Percentiles rank a stretch among this genome's conserved stretches.
Evolutionary conservation across 352 stramenopile species (phyloP).

Genomic region (Globisporangium viniferum): DNA sequence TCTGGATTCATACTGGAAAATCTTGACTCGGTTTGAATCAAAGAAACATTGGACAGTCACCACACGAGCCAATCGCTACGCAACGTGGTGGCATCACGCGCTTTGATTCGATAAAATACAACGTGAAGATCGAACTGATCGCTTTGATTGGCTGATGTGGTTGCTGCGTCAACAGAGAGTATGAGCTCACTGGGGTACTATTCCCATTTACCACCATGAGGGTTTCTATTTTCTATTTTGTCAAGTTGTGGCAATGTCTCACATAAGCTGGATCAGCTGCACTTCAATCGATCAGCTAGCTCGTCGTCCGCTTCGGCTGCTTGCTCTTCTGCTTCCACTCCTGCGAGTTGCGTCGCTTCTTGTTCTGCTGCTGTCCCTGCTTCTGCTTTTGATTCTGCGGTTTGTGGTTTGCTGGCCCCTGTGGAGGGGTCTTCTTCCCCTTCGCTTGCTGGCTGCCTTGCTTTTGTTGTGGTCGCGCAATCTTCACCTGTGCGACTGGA

Average conservation of each 20-base stretch:
- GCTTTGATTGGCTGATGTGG: not conserved
- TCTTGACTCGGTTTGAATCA: not conserved
- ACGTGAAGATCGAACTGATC: too few relatives aligned
- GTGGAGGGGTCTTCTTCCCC: not conserved
- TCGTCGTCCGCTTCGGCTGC: slow-evolving; percentile 10
- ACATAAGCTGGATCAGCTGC: not conserved
- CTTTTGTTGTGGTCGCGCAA: not conserved
- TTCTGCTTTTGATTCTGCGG: not conserved
- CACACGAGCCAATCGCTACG: not conserved
- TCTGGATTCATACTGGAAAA: not conserved
- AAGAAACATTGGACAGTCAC: not conserved
- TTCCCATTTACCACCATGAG: not conserved
- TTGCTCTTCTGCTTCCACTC: slow-evolving; percentile 11
- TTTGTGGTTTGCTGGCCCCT: not conserved
- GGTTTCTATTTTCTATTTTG: slow-evolving; percentile 1
- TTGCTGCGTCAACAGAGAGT: not conserved
- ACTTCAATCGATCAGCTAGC: slow-evolving; percentile 3
- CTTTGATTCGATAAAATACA: not conserved
- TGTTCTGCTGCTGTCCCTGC: not conserved
- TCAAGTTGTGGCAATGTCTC: not conserved
- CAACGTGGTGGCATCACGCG: not conserved
- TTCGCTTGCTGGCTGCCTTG: not conserved
- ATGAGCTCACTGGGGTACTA: not conserved
- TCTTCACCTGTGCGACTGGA: not conserved
- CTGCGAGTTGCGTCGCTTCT: not conserved